Evolutionary conservation across 371 early-diverging fungal species (phyloP).

Genomic region (Mucor plumbeus): DNA sequence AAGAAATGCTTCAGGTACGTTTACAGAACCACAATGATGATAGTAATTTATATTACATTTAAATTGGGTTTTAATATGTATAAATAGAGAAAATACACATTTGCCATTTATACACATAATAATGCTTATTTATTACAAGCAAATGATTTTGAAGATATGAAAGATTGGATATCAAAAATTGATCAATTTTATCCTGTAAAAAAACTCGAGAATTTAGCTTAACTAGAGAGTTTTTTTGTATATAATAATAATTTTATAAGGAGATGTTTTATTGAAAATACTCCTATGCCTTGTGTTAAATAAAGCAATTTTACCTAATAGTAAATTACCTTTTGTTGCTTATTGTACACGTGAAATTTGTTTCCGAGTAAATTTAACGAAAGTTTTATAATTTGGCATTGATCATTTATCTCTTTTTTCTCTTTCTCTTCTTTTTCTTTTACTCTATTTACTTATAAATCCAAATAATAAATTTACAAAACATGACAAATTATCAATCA

Average conservation of each 20-base stretch:
- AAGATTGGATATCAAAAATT: conserved; percentile 76
- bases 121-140: conserved; percentile 78
- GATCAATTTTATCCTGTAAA: conserved; percentile 63
- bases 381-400: conserved; percentile 3
- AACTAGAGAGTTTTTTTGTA: neutral
- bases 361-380: conserved; percentile 21
- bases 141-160: conserved; percentile 63
- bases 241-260: neutral
- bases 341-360: conserved; percentile 26
- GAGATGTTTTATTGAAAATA: conserved; percentile 10
- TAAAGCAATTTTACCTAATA: conserved; percentile 5
- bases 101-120: conserved; percentile 76
- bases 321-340: conserved; percentile 11
- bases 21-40: neutral
- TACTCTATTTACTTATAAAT: neutral
- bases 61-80: conserved; percentile 7
- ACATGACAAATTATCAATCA: conserved; percentile 11
- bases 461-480: neutral
- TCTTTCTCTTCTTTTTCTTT: conserved; percentile 9
- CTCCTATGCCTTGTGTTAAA: conserved; percentile 2
- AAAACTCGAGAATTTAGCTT: conserved; percentile 16
- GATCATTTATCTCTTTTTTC: conserved; percentile 5
- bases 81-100: conserved; percentile 59
- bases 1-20: conserved; percentile 41
- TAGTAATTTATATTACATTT: neutral